Percentiles rank a stretch among this genome's conserved stretches.
Conservation (phyloP, 1,284 basidiomycete genomes). For the Trichosporon sp. region DNA sequence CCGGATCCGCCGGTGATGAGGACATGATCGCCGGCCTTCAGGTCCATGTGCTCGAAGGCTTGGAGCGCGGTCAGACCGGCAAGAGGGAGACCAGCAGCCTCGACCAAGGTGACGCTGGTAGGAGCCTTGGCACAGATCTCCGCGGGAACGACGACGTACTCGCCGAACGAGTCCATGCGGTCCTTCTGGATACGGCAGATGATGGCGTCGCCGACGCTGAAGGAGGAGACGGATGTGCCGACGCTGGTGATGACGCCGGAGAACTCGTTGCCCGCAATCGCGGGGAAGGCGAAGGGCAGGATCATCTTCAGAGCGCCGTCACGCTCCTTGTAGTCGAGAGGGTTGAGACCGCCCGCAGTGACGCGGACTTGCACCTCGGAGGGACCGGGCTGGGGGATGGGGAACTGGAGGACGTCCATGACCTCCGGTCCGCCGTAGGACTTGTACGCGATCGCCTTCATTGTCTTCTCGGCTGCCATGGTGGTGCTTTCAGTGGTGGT, state of each 20-base stretch:
- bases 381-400: conserved; percentile 21
- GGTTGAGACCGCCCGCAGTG: conserved; percentile 38
- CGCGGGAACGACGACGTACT: conserved; percentile 50
- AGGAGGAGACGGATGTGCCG: conserved; percentile 32
- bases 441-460: conserved; percentile 33
- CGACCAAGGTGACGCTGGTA: conserved; percentile 23
- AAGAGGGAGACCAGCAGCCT: conserved; percentile 35
- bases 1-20: conserved; percentile 59
- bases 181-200: conserved; percentile 58
- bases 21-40: conserved; percentile 37
- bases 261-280: conserved; percentile 48
- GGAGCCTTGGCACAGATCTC: conserved; percentile 30
- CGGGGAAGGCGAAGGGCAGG: conserved; percentile 20
- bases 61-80: conserved; percentile 34
- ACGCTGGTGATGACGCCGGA: conserved; percentile 57
- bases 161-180: conserved; percentile 50
- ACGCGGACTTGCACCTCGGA: conserved; percentile 30
- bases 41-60: conserved; percentile 30
- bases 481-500: background rate
- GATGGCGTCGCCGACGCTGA: conserved; percentile 58
- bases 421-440: conserved; percentile 34
- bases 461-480: conserved; percentile 22
- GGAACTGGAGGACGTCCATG: conserved; percentile 23
- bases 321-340: conserved; percentile 44
- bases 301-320: conserved; percentile 36